phyloP scores from a whole-genome alignment of 768 basidiomycete genomes.

The Hypholoma sublateritium region DNA sequence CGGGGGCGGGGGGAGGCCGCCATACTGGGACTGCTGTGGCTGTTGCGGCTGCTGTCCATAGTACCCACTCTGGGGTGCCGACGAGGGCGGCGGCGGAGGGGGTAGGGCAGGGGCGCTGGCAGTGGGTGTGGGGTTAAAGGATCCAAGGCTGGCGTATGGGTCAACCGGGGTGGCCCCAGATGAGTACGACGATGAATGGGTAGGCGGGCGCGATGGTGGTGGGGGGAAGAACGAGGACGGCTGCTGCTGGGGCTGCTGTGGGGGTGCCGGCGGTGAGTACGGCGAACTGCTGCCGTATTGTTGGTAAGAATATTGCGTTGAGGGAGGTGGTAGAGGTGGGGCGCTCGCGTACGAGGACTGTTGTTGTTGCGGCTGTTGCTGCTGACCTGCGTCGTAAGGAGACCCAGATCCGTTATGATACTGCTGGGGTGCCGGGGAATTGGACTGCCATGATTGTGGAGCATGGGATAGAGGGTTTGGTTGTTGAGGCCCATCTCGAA shows the following conservation, averaged over 20 bases:
- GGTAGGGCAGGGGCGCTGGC: slow-evolving; percentile 21
- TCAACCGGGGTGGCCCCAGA: slow-evolving; percentile 27
- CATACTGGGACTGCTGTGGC: slow-evolving; percentile 15
- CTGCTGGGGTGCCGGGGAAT: slow-evolving; percentile 19
- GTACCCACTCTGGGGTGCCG: not conserved
- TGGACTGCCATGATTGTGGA: slow-evolving; percentile 24
- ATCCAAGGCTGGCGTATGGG: slow-evolving; percentile 37
- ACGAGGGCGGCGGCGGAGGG: slow-evolving; percentile 7
- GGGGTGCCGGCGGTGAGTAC: slow-evolving; percentile 15
- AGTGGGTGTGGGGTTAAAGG: slow-evolving; percentile 27
- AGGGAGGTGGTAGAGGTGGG: slow-evolving; percentile 20
- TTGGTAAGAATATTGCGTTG: slow-evolving; percentile 15
- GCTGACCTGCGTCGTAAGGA: slow-evolving; percentile 7
- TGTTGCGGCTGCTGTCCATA: slow-evolving; percentile 18
- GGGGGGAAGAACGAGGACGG: slow-evolving; percentile 29
- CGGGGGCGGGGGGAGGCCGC: slow-evolving; percentile 4
- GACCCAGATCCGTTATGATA: slow-evolving; percentile 7
- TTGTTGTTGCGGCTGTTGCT: slow-evolving; percentile 15
- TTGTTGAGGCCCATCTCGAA: slow-evolving; percentile 29
- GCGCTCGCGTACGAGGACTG: slow-evolving; percentile 11
- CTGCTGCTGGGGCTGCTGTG: slow-evolving; percentile 21
- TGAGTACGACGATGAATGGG: slow-evolving; percentile 18
- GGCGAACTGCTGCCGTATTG: slow-evolving; percentile 17
- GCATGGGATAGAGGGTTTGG: slow-evolving; percentile 5
- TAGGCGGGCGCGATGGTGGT: slow-evolving; percentile 28